A percentile compares a stretch with the other conserved stretches of the same genome.
phyloP scores from a whole-genome alignment of 2,329 filamentous ascomycete species.

The Chaetomium globosum region DNA sequence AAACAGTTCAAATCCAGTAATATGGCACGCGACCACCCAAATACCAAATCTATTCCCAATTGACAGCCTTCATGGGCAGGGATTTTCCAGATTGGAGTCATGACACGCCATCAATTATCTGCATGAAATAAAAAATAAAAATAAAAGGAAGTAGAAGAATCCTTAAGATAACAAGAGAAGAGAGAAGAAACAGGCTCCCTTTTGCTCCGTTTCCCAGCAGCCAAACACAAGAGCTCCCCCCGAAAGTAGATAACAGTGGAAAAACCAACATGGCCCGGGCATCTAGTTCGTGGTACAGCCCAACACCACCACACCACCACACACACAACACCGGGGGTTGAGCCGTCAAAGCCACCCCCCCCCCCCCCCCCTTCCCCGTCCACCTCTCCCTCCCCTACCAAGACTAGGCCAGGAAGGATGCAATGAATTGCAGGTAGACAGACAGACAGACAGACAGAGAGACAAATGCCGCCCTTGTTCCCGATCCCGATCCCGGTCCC shows the following conservation, averaged over 20 bases:
- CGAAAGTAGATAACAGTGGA: background rate
- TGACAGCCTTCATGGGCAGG: background rate
- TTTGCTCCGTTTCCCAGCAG: slow-evolving; percentile 29
- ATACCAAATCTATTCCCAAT: background rate
- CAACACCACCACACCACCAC: background rate
- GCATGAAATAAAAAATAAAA: slow-evolving; percentile 18
- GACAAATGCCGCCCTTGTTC: background rate
- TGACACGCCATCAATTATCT: slow-evolving; percentile 24
- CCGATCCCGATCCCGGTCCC: background rate
- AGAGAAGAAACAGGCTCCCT: slow-evolving; percentile 24
- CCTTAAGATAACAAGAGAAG: slow-evolving; percentile 14
- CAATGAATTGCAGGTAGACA: background rate
- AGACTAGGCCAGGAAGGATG: background rate
- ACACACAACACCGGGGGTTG: background rate
- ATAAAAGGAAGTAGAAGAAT: slow-evolving; percentile 14
- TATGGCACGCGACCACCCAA: background rate
- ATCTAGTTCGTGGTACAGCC: slow-evolving; percentile 7
- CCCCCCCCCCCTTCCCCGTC: background rate
- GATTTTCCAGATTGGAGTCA: background rate
- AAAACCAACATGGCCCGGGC: background rate
- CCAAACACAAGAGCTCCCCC: slow-evolving; percentile 23
- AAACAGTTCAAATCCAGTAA: background rate
- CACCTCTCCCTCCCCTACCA: background rate
- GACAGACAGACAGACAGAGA: background rate
- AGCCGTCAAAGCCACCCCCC: background rate